Evolutionary conservation across 129 eudicot genomes (phyloP).

Genomic region (Smallanthus sonchifolius): DNA sequence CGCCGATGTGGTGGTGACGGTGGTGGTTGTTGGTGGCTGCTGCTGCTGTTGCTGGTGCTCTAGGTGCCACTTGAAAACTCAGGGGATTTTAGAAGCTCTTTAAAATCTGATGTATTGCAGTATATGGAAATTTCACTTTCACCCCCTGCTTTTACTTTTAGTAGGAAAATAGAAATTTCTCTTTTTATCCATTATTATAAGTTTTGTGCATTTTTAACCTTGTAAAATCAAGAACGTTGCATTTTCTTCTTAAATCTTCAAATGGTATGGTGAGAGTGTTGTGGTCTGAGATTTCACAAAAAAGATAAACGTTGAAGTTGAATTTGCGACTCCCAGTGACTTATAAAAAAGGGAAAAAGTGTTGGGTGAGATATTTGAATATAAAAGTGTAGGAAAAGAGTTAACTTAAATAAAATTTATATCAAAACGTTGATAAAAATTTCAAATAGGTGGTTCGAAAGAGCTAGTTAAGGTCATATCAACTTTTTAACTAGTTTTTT

Average conservation of each 20-base stretch:
- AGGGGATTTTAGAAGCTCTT: slow-evolving; percentile 43
- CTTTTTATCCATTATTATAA: not conserved
- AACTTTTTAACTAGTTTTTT: too few species aligned
- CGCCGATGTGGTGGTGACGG: slow-evolving; percentile 30
- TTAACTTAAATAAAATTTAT: too few species aligned
- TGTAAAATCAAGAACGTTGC: not conserved
- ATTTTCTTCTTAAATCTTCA: not conserved
- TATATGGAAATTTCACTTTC: slow-evolving; percentile 25
- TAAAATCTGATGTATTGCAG: slow-evolving; percentile 24
- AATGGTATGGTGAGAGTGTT: too few species aligned
- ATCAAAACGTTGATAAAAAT: too few species aligned
- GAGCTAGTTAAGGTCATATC: too few species aligned
- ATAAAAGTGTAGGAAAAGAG: too few species aligned
- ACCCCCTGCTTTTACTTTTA: slow-evolving; percentile 32
- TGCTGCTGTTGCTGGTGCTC: slow-evolving; percentile 25
- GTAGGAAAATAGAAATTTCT: not conserved
- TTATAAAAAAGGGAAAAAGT: too few species aligned
- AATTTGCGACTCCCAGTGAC: too few species aligned
- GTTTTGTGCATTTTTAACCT: not conserved
- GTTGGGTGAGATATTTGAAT: too few species aligned
- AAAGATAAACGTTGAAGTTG: too few species aligned
- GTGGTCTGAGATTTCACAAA: too few species aligned
- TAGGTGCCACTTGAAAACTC: slow-evolving; percentile 51
- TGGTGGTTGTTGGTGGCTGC: not conserved
- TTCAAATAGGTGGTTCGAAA: too few species aligned